Conservation (phyloP, 2,329 filamentous ascomycete species). For the Xylaria sp. region DNA sequence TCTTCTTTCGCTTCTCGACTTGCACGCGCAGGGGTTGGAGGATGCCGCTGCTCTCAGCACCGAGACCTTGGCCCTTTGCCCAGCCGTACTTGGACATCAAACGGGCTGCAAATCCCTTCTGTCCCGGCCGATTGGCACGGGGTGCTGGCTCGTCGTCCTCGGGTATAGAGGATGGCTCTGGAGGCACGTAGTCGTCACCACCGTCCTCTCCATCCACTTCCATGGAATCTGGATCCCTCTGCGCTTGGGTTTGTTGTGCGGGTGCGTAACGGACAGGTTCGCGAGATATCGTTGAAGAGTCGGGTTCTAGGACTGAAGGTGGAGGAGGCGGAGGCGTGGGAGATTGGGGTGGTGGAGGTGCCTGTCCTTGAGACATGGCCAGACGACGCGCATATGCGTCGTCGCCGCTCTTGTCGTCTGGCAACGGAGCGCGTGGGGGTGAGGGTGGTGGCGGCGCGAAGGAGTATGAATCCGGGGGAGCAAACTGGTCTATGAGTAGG, state of each 20-base stretch:
- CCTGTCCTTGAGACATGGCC: conserved; percentile 56
- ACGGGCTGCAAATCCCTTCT: conserved; percentile 83
- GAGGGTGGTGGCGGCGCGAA: conserved; percentile 62
- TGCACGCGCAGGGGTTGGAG: conserved; percentile 82
- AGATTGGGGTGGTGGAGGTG: conserved; percentile 33
- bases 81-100: conserved; percentile 95
- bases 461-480: conserved; percentile 61
- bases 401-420: conserved; percentile 68
- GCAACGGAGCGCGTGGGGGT: conserved; percentile 52
- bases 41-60: conserved; percentile 82
- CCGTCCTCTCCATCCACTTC: conserved; percentile 45
- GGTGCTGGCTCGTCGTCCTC: conserved; percentile 37
- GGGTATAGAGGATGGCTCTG: conserved; percentile 18
- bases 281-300: conserved; percentile 72
- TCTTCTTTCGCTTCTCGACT: conserved; percentile 84
- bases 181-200: conserved; percentile 41
- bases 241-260: conserved; percentile 49
- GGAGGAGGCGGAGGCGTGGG: conserved; percentile 38
- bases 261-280: conserved; percentile 76
- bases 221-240: conserved; percentile 46
- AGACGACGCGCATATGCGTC: conserved; percentile 71
- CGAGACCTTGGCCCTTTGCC: conserved; percentile 85
- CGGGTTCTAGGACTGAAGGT: conserved; percentile 45
- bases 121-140: conserved; percentile 73
- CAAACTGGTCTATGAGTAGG: conserved; percentile 58